Evolutionary conservation across 2,329 filamentous ascomycete genomes (phyloP).

Genomic region (Byssoonygena ceratinophila): DNA sequence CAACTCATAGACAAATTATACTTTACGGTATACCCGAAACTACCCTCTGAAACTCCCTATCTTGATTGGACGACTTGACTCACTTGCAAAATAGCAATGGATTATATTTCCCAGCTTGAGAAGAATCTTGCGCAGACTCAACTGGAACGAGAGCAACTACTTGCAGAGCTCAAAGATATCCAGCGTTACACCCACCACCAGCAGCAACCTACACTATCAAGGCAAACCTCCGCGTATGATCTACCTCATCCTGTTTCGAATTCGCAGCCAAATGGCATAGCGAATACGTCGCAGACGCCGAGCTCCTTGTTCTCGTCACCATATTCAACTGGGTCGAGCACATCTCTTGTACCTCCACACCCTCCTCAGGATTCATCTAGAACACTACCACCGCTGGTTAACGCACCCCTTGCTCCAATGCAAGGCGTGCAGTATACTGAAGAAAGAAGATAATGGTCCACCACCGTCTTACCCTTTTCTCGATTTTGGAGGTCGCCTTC

Average conservation of each 20-base stretch:
- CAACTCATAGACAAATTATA: background rate
- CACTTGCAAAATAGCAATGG: constrained; percentile 36
- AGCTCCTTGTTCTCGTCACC: constrained; percentile 19
- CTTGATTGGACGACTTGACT: constrained; percentile 8
- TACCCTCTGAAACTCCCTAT: background rate
- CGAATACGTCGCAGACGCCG: constrained; percentile 20
- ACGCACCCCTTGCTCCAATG: constrained; percentile 37
- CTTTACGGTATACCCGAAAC: background rate
- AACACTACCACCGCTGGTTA: constrained; percentile 40
- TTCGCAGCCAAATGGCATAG: constrained; percentile 25
- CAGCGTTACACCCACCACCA: constrained; percentile 16
- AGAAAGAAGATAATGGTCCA: constrained; percentile 31
- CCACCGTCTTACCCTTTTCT: background rate
- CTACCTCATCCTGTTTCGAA: constrained; percentile 22
- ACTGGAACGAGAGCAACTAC: constrained; percentile 32
- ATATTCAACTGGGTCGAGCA: constrained; percentile 14
- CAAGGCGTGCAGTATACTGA: constrained; percentile 44
- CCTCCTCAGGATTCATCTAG: constrained; percentile 35
- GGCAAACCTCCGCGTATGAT: constrained; percentile 24
- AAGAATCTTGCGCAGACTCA: constrained; percentile 29
- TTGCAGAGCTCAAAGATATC: constrained; percentile 30
- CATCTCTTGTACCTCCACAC: constrained; percentile 21
- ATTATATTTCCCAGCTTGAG: constrained; percentile 40
- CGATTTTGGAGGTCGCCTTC: background rate
- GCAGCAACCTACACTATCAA: constrained; percentile 30